A percentile compares a stretch with the other conserved stretches of the same genome.
These are phyloP conservation scores for Colletotrichum sansevieriae DNA, from an alignment of 2,329 filamentous ascomycete genomes.

Conservation along the genomic window DNA sequence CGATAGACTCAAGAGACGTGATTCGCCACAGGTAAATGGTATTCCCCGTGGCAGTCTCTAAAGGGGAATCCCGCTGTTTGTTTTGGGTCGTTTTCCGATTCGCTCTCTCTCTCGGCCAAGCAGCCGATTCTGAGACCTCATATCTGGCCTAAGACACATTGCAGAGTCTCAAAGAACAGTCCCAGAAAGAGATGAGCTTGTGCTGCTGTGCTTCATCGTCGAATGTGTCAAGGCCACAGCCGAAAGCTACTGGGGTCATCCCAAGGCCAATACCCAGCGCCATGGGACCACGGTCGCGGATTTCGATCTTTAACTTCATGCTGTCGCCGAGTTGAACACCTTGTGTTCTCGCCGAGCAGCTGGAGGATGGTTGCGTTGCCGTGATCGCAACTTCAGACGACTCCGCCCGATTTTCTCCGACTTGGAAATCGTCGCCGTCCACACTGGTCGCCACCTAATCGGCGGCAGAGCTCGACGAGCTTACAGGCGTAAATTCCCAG, in stretches of 20 bases:
- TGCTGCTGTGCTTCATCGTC: slow-evolving; percentile 16
- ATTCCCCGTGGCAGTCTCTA: background rate
- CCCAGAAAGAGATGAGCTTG: background rate
- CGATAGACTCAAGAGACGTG: background rate
- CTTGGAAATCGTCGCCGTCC: background rate
- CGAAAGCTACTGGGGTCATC: background rate
- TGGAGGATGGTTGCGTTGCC: background rate
- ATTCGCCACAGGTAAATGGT: background rate
- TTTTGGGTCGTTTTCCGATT: background rate
- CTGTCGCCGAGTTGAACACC: slow-evolving; percentile 23
- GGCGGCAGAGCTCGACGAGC: slow-evolving; percentile 3
- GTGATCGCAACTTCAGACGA: slow-evolving; percentile 18
- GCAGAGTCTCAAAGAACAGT: slow-evolving; percentile 4
- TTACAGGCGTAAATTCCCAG: background rate
- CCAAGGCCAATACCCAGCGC: background rate
- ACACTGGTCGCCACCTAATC: background rate
- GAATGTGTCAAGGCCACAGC: slow-evolving; percentile 7
- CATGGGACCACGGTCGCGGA: slow-evolving; percentile 7
- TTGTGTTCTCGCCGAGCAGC: background rate
- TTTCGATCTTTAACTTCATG: slow-evolving; percentile 11
- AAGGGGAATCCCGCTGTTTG: background rate
- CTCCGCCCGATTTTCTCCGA: background rate
- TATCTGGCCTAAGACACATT: background rate
- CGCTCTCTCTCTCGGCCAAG: background rate
- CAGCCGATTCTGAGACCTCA: background rate